Conservation (phyloP, 495 filamentous ascomycete genomes). For the Corynascus novoguineensis region DNA sequence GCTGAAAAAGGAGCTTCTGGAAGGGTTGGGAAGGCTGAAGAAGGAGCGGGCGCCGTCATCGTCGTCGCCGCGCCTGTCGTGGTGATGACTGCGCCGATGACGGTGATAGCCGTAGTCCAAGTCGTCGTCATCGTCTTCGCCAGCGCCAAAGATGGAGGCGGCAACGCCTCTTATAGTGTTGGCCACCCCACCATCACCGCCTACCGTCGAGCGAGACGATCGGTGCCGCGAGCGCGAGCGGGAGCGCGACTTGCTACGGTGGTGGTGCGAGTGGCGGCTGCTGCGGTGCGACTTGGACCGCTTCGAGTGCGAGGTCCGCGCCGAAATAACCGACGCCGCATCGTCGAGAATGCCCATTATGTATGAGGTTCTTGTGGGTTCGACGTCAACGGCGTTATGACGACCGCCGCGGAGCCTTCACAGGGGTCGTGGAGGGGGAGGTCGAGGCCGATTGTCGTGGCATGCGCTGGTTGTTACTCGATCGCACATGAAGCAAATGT, state of each 20-base stretch:
- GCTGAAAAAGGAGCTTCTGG: conserved; percentile 39
- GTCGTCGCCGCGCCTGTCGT: conserved; percentile 20
- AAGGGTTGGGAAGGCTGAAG: conserved; percentile 28
- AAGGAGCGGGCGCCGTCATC: conserved; percentile 12
- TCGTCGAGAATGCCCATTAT: conserved; percentile 44
- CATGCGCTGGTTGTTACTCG: not conserved
- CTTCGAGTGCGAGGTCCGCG: conserved; percentile 31
- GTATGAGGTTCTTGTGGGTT: not conserved
- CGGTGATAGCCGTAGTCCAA: not conserved
- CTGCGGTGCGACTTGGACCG: conserved; percentile 26
- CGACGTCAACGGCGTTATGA: no score
- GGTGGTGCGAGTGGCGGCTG: conserved; percentile 17
- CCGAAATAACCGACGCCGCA: conserved; percentile 37
- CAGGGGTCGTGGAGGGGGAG: not conserved
- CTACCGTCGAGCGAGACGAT: conserved; percentile 15
- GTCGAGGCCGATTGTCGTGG: not conserved
- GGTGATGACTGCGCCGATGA: conserved; percentile 14
- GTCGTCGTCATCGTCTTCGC: conserved; percentile 23
- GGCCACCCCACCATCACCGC: conserved; percentile 13
- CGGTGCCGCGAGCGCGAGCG: conserved; percentile 27
- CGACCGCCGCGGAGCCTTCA: not conserved
- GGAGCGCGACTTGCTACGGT: conserved; percentile 24
- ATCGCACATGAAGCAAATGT: not conserved
- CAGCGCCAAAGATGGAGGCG: conserved; percentile 36
- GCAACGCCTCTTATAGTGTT: conserved; percentile 16